phyloP scores from a whole-genome alignment of 2,329 filamentous ascomycete genomes.

The Sclerotinia trifoliorum region DNA sequence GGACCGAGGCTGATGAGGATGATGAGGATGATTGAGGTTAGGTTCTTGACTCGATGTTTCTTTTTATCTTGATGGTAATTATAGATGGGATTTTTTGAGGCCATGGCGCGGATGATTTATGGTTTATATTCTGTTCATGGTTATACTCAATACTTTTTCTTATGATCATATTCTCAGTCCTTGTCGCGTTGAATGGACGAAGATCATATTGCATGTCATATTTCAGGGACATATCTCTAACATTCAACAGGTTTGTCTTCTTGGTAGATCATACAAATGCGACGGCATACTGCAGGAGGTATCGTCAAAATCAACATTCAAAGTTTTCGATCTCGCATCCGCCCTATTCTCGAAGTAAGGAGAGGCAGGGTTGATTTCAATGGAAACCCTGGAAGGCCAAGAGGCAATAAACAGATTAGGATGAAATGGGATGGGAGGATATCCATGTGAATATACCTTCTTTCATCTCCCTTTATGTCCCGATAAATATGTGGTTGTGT shows the following conservation, averaged over 20 bases:
- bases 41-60: neutral
- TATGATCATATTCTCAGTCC: too few relatives aligned
- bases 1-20: slow-evolving; percentile 14
- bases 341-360: too few relatives aligned
- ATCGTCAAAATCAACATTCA: neutral
- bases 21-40: neutral
- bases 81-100: neutral
- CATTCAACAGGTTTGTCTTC: neutral
- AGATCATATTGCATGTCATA: neutral
- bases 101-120: neutral
- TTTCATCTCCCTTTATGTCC: too few relatives aligned
- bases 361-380: too few relatives aligned
- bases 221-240: neutral
- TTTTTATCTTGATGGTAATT: neutral
- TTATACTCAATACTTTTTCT: neutral
- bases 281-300: too few relatives aligned
- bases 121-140: neutral
- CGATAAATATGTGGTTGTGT: too few relatives aligned
- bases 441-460: too few relatives aligned
- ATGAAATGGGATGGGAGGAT: too few relatives aligned
- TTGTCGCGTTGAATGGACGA: neutral
- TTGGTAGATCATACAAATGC: neutral
- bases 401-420: too few relatives aligned
- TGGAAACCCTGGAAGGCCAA: too few relatives aligned
- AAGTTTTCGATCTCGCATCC: neutral